Evolutionary conservation across 768 basidiomycete species (phyloP).

Genomic region (Lactarius trivialis): DNA sequence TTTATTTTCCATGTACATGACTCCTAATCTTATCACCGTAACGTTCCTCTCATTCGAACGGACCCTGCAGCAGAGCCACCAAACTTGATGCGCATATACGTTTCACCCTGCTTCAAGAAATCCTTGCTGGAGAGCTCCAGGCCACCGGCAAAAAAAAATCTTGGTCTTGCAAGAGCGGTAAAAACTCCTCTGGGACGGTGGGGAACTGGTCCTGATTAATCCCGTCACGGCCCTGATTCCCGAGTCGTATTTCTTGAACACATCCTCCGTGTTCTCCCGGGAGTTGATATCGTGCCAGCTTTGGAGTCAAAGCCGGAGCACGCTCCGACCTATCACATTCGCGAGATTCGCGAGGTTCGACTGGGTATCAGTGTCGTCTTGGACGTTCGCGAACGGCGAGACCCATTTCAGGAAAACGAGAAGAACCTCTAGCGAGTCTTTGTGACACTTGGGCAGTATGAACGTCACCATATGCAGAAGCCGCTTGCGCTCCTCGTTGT

Average conservation of each 20-base stretch:
- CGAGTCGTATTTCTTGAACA: background rate
- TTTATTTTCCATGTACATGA: too few relatives aligned
- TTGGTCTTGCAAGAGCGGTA: constrained; percentile 80
- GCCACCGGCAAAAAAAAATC: constrained; percentile 84
- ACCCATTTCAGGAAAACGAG: constrained; percentile 99
- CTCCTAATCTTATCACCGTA: too few relatives aligned
- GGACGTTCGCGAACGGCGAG: constrained; percentile 95
- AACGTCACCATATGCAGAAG: constrained; percentile 82
- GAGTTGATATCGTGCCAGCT: too few relatives aligned
- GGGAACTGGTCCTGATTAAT: constrained; percentile 92
- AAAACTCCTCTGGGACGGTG: constrained; percentile 84
- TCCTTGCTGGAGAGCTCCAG: constrained; percentile 91
- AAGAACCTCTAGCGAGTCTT: constrained; percentile 95
- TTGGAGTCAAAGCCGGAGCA: too few relatives aligned
- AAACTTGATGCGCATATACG: constrained; percentile 72
- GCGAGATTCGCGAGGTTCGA: constrained; percentile 94
- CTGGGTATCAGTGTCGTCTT: constrained; percentile 93
- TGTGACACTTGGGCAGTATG: constrained; percentile 85
- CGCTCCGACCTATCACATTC: constrained; percentile 96
- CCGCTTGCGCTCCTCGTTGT: constrained; percentile 71
- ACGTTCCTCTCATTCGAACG: background rate
- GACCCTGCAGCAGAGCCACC: constrained; percentile 44
- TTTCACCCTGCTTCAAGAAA: constrained; percentile 90
- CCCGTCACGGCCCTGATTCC: constrained; percentile 73
- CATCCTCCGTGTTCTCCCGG: too few relatives aligned